These are phyloP conservation scores for Lodderomyces beijingensis DNA, from an alignment of 1,139 yeast genomes.

Conservation along the genomic window DNA sequence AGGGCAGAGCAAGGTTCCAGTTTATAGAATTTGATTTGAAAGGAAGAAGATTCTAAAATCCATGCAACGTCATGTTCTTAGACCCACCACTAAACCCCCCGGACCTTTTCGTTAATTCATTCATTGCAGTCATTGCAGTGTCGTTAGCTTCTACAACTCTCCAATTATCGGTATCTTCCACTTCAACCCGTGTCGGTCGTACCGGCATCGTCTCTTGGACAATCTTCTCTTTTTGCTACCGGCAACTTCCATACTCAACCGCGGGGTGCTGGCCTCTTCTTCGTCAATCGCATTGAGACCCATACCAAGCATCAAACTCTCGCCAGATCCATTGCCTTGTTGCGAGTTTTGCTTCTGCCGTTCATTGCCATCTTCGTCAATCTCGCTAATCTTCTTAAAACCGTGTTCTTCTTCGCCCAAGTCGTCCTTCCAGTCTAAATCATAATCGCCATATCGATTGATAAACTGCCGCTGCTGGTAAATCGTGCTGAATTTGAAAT, in stretches of 20 bases:
- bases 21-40: too few species aligned
- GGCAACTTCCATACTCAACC: not conserved
- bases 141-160: slow-evolving; percentile 35
- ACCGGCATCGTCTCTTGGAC: slow-evolving; percentile 21
- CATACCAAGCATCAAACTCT: too few species aligned
- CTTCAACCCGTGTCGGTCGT: slow-evolving; percentile 41
- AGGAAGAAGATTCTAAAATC: too few species aligned
- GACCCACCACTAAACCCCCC: too few species aligned
- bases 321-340: not conserved
- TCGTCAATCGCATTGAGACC: not conserved
- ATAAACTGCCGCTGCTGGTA: slow-evolving; percentile 47
- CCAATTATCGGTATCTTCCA: slow-evolving; percentile 52
- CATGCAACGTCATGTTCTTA: too few species aligned
- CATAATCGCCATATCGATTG: slow-evolving; percentile 42
- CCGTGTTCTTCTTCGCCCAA: not conserved
- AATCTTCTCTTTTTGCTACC: not conserved
- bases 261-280: not conserved
- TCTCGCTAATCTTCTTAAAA: not conserved
- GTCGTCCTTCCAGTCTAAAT: slow-evolving; percentile 26
- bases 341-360: too few species aligned
- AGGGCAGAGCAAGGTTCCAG: too few species aligned
- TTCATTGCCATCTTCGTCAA: slow-evolving; percentile 5
- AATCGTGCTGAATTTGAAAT: slow-evolving; percentile 45
- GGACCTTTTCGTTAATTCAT: too few species aligned
- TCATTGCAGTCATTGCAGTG: too few species aligned